A percentile compares a stretch with the other conserved stretches of the same genome.
Evolutionary conservation across 768 basidiomycete species (phyloP).

Genomic region (Collybiopsis luxurians): DNA sequence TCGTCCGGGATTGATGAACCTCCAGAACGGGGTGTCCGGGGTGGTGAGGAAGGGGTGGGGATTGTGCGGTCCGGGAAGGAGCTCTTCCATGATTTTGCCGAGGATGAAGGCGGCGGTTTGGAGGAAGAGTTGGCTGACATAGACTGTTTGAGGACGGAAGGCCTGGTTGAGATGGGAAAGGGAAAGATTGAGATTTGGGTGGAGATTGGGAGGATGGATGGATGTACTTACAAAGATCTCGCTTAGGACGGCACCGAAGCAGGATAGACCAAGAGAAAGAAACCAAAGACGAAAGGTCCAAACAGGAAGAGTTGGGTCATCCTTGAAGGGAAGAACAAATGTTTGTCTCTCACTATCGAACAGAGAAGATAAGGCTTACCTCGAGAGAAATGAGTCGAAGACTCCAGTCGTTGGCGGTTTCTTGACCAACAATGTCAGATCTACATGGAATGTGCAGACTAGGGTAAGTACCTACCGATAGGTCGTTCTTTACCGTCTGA

Average conservation of each 20-base stretch:
- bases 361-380: background rate
- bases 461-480: constrained; percentile 12
- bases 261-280: constrained; percentile 22
- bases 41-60: constrained; percentile 3
- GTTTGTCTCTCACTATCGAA: background rate
- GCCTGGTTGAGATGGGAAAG: constrained; percentile 20
- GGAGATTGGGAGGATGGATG: constrained; percentile 3
- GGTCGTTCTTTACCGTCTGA: constrained; percentile 19
- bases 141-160: constrained; percentile 37
- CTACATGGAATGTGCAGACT: background rate
- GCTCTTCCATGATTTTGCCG: constrained; percentile 10
- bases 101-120: constrained; percentile 14
- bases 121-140: constrained; percentile 16
- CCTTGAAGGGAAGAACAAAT: constrained; percentile 2
- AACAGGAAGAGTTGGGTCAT: constrained; percentile 26
- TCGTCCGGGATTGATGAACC: constrained; percentile 42
- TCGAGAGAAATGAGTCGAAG: constrained; percentile 22
- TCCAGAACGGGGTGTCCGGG: constrained; percentile 21
- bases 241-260: constrained; percentile 28
- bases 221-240: constrained; percentile 17
- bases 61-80: constrained; percentile 12
- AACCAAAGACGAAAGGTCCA: constrained; percentile 29
- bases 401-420: constrained; percentile 20
- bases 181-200: constrained; percentile 20
- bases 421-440: constrained; percentile 3